phyloP scores from a whole-genome alignment of 1,284 basidiomycete genomes.

The Trichosporon inkin region DNA sequence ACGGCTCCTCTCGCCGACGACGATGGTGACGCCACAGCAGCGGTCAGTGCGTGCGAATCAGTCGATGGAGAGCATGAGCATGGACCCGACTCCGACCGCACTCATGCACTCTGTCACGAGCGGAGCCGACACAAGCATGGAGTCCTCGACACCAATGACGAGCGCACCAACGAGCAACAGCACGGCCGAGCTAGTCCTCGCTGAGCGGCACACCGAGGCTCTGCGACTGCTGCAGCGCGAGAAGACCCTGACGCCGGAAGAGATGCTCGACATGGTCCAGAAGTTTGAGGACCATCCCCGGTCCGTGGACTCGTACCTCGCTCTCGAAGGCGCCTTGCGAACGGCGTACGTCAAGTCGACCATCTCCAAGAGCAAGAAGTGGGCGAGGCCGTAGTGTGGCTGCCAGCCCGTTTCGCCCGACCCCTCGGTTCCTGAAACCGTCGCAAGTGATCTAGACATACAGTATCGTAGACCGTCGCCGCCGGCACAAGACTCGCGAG shows the following conservation, averaged over 20 bases:
- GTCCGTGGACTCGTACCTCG: conserved; percentile 41
- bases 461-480: conserved; percentile 2
- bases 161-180: not conserved
- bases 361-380: conserved; percentile 4
- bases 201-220: conserved; percentile 39
- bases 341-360: conserved; percentile 4
- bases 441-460: conserved; percentile 1
- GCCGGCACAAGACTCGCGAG: not conserved
- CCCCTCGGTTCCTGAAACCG: not conserved
- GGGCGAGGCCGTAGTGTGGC: conserved; percentile 4
- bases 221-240: conserved; percentile 33
- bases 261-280: conserved; percentile 34
- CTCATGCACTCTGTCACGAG: conserved; percentile 1
- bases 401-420: not conserved
- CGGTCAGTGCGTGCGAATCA: not conserved
- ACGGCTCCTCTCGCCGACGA: not conserved
- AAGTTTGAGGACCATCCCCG: conserved; percentile 40
- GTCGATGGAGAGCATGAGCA: conserved; percentile 5
- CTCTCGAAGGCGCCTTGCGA: conserved; percentile 23
- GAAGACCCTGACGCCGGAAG: conserved; percentile 36
- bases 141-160: not conserved
- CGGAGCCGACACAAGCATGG: not conserved
- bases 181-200: conserved; percentile 7
- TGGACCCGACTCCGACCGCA: not conserved
- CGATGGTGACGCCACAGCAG: conserved; percentile 3